These are phyloP conservation scores for Globisporangium uncinulatum DNA, from an alignment of 352 stramenopile species.

Conservation along the genomic window DNA sequence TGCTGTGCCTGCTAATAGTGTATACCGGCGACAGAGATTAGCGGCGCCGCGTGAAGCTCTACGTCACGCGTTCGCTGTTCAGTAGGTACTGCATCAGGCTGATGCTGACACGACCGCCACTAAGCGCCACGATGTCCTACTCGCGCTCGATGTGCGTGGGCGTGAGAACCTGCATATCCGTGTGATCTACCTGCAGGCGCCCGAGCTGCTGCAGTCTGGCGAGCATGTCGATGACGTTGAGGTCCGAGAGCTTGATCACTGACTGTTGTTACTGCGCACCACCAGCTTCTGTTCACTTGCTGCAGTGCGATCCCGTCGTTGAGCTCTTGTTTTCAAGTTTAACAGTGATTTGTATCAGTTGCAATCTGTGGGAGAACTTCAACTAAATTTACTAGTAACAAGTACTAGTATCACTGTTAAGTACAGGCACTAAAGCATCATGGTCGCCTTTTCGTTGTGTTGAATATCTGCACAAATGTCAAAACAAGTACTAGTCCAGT, in stretches of 20 bases:
- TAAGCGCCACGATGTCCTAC: constrained; percentile 57
- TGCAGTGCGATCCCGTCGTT: constrained; percentile 81
- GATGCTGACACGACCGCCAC: constrained; percentile 61
- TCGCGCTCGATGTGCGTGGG: constrained; percentile 64
- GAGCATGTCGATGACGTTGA: constrained; percentile 79
- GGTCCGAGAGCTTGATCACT: constrained; percentile 74
- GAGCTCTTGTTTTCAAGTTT: too few species aligned
- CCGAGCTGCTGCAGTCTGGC: constrained; percentile 67
- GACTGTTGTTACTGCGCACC: constrained; percentile 72
- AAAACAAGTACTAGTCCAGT: too few species aligned
- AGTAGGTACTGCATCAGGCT: constrained; percentile 59
- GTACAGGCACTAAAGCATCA: too few species aligned
- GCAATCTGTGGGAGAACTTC: too few species aligned
- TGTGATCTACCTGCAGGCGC: constrained; percentile 75
- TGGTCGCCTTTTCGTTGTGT: too few species aligned
- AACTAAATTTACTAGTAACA: too few species aligned
- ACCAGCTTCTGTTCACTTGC: constrained; percentile 76
- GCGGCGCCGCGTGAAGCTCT: constrained; percentile 45
- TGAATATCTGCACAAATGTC: too few species aligned
- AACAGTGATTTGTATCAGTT: too few species aligned
- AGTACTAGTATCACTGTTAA: too few species aligned
- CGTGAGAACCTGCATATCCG: constrained; percentile 79
- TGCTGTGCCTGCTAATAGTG: too few species aligned
- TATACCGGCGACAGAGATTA: too few species aligned
- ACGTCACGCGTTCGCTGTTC: constrained; percentile 70